phyloP scores from a whole-genome alignment of 805 yeast genomes.

The Metschnikowia borealis region DNA sequence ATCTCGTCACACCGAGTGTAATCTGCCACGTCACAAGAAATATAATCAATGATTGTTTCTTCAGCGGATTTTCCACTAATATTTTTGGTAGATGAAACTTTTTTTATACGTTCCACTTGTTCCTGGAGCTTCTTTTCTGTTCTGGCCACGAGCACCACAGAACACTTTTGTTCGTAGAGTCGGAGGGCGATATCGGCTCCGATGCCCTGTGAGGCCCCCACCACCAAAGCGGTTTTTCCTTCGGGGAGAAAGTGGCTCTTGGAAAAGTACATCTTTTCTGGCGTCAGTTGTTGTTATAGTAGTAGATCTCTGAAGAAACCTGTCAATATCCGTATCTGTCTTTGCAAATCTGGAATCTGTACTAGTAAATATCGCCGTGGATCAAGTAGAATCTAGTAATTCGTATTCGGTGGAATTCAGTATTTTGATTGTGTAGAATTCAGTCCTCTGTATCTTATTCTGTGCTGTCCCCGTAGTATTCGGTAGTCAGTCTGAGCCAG shows the following conservation, averaged over 20 bases:
- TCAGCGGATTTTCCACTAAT: background rate
- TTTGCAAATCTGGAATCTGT: too few relatives aligned
- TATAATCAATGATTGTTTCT: conserved; percentile 24
- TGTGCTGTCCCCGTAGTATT: too few relatives aligned
- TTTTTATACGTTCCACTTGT: conserved; percentile 45
- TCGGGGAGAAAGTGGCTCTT: conserved; percentile 29
- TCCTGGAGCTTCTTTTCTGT: conserved; percentile 54
- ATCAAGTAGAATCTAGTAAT: too few relatives aligned
- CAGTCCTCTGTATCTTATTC: too few relatives aligned
- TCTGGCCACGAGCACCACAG: conserved; percentile 74
- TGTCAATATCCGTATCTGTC: too few relatives aligned
- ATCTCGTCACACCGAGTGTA: conserved; percentile 47
- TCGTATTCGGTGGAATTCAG: too few relatives aligned
- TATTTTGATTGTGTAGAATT: too few relatives aligned
- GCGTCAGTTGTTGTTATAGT: too few relatives aligned
- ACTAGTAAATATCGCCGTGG: too few relatives aligned
- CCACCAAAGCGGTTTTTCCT: conserved; percentile 61
- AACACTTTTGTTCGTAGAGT: conserved; percentile 51
- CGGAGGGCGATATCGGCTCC: conserved; percentile 74
- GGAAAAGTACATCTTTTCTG: conserved; percentile 22
- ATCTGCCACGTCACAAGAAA: conserved; percentile 62
- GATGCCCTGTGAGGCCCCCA: conserved; percentile 94
- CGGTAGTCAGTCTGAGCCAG: too few relatives aligned
- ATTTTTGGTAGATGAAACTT: background rate
- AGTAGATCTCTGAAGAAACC: too few relatives aligned